Evolutionary conservation across 176 grass and related monocot genomes (phyloP).

Genomic region (Oryza longistaminata): DNA sequence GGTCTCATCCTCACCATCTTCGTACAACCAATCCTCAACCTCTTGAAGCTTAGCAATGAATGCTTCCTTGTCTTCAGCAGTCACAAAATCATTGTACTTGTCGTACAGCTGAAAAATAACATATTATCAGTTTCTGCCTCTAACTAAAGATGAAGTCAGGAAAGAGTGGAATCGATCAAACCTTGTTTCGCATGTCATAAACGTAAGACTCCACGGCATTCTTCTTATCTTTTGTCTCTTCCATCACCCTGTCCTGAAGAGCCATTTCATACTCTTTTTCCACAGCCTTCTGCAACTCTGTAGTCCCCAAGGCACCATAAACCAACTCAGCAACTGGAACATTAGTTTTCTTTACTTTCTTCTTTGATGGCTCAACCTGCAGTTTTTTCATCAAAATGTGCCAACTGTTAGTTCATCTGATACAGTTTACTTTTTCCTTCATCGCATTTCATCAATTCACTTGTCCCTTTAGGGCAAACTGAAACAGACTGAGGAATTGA

Average conservation of each 20-base stretch:
- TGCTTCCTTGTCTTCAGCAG: constrained; percentile 62
- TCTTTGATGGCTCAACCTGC: constrained; percentile 70
- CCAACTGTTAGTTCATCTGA: not conserved
- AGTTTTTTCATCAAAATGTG: not conserved
- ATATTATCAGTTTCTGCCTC: constrained; percentile 32
- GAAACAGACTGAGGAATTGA: not conserved
- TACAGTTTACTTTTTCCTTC: not conserved
- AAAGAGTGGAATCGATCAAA: constrained; percentile 12
- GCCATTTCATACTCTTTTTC: constrained; percentile 98
- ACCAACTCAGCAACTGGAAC: constrained; percentile 71
- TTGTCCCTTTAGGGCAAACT: not conserved
- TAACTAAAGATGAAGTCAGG: not conserved
- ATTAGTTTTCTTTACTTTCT: constrained; percentile 90
- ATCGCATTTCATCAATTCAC: not conserved
- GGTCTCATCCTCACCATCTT: constrained; percentile 97
- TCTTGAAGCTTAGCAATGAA: constrained; percentile 77
- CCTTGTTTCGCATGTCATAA: constrained; percentile 99
- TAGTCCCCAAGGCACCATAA: constrained; percentile 62
- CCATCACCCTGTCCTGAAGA: constrained; percentile 95
- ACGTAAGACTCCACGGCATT: constrained; percentile 98
- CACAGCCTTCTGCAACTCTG: constrained; percentile 75
- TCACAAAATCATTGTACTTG: constrained; percentile 76
- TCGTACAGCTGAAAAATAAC: constrained; percentile 69
- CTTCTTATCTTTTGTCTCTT: constrained; percentile 98
- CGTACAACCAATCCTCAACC: constrained; percentile 97